A percentile compares a stretch with the other conserved stretches of the same genome.
Evolutionary conservation across 768 basidiomycete genomes (phyloP).

Genomic region (Leccinellum rugosiceps): DNA sequence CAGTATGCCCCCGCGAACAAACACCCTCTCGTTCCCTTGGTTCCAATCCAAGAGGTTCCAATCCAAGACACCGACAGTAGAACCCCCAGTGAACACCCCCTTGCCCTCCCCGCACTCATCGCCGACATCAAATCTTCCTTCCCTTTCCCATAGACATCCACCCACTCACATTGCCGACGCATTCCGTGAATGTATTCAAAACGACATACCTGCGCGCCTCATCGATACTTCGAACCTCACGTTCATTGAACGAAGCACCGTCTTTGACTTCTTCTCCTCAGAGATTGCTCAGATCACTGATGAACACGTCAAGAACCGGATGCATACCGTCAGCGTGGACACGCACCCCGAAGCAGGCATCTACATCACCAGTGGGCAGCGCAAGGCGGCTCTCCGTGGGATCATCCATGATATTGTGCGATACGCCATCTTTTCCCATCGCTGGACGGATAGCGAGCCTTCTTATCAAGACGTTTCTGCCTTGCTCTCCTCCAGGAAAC

Average conservation of each 20-base stretch:
- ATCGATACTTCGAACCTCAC: conserved; percentile 21
- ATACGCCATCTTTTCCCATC: conserved; percentile 28
- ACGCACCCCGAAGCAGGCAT: conserved; percentile 9
- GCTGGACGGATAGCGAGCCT: conserved; percentile 22
- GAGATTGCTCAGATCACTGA: conserved; percentile 18
- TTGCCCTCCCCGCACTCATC: not conserved
- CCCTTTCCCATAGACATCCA: not conserved
- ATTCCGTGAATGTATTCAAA: conserved; percentile 20
- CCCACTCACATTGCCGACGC: conserved; percentile 1
- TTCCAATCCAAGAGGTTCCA: too few species aligned
- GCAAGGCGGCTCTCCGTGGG: conserved; percentile 13
- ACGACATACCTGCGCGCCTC: conserved; percentile 26
- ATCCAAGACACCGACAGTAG: too few species aligned
- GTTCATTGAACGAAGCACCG: conserved; percentile 20
- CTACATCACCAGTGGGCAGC: conserved; percentile 7
- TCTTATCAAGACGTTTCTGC: conserved; percentile 17
- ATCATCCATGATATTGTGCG: conserved; percentile 18
- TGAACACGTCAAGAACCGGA: conserved; percentile 7
- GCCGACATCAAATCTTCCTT: too few species aligned
- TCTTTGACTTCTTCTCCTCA: conserved; percentile 17
- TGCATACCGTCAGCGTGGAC: not conserved
- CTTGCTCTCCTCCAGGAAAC: not conserved
- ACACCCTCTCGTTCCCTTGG: not conserved
- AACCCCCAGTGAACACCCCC: not conserved
- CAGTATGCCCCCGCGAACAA: not conserved